Conservation (phyloP, 345 rosid genomes). For the Rhizophora mangle region DNA sequence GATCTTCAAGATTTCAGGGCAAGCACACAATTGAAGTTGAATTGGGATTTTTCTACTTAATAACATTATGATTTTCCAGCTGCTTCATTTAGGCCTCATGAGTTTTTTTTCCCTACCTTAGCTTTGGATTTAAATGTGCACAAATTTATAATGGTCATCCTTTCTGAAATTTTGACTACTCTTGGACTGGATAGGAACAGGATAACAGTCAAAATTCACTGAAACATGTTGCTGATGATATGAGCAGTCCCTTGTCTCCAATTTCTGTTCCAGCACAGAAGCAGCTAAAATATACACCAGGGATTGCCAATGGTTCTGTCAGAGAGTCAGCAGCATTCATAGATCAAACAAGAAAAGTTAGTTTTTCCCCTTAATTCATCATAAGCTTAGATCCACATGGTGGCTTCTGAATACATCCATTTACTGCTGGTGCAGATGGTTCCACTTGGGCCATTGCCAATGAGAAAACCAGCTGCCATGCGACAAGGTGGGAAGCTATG, state of each 20-base stretch:
- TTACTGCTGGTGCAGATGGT: slow-evolving; percentile 63
- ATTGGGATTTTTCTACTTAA: not conserved
- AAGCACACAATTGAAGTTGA: not conserved
- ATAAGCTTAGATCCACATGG: slow-evolving; percentile 1
- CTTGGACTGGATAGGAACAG: slow-evolving; percentile 37
- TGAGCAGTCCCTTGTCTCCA: slow-evolving; percentile 59
- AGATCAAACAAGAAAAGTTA: slow-evolving; percentile 69
- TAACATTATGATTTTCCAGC: not conserved
- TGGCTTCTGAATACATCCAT: slow-evolving; percentile 15
- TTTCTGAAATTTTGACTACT: not conserved
- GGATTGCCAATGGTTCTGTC: slow-evolving; percentile 66
- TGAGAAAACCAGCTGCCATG: slow-evolving; percentile 57
- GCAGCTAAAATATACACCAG: slow-evolving; percentile 86
- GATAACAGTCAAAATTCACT: slow-evolving; percentile 57
- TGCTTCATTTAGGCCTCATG: not conserved
- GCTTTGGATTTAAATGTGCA: not conserved
- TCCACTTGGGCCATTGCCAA: slow-evolving; percentile 73
- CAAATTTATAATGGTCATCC: not conserved
- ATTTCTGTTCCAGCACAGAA: slow-evolving; percentile 82
- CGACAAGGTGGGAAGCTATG: slow-evolving; percentile 88
- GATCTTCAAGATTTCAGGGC: not conserved
- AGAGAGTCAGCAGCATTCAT: slow-evolving; percentile 61
- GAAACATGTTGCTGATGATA: slow-evolving; percentile 60
- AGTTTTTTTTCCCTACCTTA: not conserved
- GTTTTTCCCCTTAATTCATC: slow-evolving; percentile 11